Percentiles rank a stretch among this genome's conserved stretches.
Conservation (phyloP, 441 rosid species). For the Euphorbia schlechtendalii region DNA sequence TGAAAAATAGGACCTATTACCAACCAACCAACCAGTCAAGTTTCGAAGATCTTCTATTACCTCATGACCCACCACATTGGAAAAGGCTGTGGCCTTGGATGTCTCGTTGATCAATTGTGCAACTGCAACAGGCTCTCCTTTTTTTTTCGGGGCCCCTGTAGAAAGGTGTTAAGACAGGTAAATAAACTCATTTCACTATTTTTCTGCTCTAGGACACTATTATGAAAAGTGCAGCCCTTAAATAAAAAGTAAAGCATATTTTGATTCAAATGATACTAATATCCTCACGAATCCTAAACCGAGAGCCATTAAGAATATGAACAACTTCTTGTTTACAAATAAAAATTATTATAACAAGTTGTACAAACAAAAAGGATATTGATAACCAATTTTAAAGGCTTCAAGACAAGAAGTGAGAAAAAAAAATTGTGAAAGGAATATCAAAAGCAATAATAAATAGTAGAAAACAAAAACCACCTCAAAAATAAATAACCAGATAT, state of each 20-base stretch:
- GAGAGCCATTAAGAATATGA: not conserved
- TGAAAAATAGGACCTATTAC: too few relatives aligned
- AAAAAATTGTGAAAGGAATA: not conserved
- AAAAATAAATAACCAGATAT: not conserved
- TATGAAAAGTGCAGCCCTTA: not conserved
- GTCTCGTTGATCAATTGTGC: constrained; percentile 27
- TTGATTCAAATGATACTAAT: constrained; percentile 3
- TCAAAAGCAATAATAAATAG: not conserved
- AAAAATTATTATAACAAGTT: not conserved
- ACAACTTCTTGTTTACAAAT: not conserved
- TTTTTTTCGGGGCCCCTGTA: constrained; percentile 37
- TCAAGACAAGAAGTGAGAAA: not conserved
- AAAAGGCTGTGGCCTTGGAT: constrained; percentile 21
- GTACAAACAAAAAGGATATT: not conserved
- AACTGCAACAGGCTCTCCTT: constrained; percentile 23
- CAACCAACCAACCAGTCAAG: not conserved
- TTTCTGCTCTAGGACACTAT: not conserved
- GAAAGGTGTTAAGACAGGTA: constrained; percentile 15
- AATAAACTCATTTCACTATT: constrained; percentile 1
- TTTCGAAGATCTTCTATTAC: constrained; percentile 25
- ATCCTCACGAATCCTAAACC: not conserved
- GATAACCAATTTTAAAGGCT: not conserved
- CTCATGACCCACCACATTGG: constrained; percentile 30
- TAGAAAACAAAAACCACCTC: too few relatives aligned
- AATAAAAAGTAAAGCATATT: not conserved